phyloP scores from a whole-genome alignment of 495 filamentous ascomycete species.

The Haplographium delicatum region DNA sequence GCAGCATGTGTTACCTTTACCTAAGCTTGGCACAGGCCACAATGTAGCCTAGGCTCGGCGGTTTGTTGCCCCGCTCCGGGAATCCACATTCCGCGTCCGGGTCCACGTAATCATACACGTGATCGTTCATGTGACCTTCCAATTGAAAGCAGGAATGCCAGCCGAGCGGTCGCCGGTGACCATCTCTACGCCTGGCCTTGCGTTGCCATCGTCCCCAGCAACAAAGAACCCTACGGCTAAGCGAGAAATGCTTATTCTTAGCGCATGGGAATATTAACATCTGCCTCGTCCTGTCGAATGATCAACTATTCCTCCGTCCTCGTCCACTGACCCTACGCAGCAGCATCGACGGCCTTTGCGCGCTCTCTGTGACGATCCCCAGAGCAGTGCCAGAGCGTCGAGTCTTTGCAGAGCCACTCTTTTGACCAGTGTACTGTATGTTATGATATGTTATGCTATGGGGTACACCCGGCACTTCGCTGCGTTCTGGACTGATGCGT shows the following conservation, averaged over 20 bases:
- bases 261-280: slow-evolving; percentile 1
- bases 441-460: too few relatives aligned
- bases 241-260: too few relatives aligned
- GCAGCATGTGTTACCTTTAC: too few relatives aligned
- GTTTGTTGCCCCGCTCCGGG: too few relatives aligned
- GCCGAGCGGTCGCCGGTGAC: neutral
- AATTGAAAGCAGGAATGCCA: too few relatives aligned
- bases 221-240: slow-evolving; percentile 1
- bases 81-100: too few relatives aligned
- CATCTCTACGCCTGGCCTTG: neutral
- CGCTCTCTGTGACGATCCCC: slow-evolving; percentile 22
- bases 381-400: slow-evolving; percentile 22
- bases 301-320: slow-evolving; percentile 11
- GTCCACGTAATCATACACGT: too few relatives aligned
- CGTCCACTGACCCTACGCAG: slow-evolving; percentile 4
- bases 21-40: too few relatives aligned
- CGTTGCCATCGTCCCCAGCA: slow-evolving; percentile 10
- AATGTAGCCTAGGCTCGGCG: too few relatives aligned
- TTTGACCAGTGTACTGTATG: slow-evolving; percentile 22
- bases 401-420: slow-evolving; percentile 22
- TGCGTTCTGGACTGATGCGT: slow-evolving; percentile 26
- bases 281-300: slow-evolving; percentile 17
- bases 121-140: too few relatives aligned
- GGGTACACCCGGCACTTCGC: slow-evolving; percentile 20
- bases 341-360: slow-evolving; percentile 24